A percentile compares a stretch with the other conserved stretches of the same genome.
phyloP scores from a whole-genome alignment of 2,329 filamentous ascomycete species.

The Penicillium sp. region DNA sequence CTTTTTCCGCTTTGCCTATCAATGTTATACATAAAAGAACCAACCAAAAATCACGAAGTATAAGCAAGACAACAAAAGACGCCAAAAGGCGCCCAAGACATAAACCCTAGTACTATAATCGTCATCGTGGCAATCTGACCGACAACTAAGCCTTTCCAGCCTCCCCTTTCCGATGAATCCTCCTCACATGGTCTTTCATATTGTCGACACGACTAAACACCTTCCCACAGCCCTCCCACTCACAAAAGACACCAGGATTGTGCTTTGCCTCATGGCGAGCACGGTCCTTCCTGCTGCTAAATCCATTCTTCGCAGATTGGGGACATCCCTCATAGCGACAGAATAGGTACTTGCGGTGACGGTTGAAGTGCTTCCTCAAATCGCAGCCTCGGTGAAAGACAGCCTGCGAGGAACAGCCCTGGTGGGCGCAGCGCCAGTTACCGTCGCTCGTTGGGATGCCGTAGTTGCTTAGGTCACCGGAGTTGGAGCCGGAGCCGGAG shows the following conservation, averaged over 20 bases:
- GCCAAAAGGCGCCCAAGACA: not conserved
- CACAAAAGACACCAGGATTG: constrained; percentile 60
- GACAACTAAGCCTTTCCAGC: not conserved
- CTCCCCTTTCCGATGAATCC: constrained; percentile 40
- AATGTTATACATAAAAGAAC: constrained; percentile 1
- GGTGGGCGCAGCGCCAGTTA: constrained; percentile 60
- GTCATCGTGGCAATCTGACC: not conserved
- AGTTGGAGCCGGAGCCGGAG: constrained; percentile 14
- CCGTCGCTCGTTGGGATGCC: constrained; percentile 34
- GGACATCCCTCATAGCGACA: constrained; percentile 60
- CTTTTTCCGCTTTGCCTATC: not conserved
- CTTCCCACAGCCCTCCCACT: constrained; percentile 58
- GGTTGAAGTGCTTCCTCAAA: constrained; percentile 62
- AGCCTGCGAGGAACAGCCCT: constrained; percentile 59
- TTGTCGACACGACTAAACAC: constrained; percentile 63
- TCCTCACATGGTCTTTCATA: constrained; percentile 54
- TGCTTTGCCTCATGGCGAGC: constrained; percentile 63
- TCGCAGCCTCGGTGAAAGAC: constrained; percentile 61
- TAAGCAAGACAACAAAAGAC: not conserved
- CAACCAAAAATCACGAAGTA: not conserved
- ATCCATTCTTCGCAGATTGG: constrained; percentile 57
- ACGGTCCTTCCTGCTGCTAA: constrained; percentile 63
- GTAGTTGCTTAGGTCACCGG: constrained; percentile 33
- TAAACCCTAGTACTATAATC: not conserved
- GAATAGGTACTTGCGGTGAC: constrained; percentile 62